Conservation (phyloP, 139 green algal species). For the Chlorella sp. region DNA sequence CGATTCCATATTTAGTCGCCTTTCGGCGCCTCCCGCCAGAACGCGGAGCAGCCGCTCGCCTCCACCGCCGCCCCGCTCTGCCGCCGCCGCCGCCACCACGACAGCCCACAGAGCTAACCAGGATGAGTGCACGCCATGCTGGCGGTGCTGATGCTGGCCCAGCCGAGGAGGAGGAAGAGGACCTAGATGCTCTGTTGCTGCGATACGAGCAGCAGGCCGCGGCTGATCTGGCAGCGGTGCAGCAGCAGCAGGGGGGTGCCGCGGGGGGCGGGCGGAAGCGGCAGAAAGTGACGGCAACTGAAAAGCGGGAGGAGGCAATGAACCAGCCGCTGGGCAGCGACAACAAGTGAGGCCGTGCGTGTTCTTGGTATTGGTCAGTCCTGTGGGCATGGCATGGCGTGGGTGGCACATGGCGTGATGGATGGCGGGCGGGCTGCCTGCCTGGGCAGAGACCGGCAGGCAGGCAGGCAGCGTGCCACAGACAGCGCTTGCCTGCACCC, state of each 20-base stretch:
- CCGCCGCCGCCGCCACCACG: too few relatives aligned
- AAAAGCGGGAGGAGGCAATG: conserved; percentile 42
- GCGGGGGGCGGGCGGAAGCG: background rate
- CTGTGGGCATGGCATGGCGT: background rate
- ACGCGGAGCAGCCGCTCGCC: background rate
- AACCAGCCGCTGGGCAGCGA: conserved; percentile 31
- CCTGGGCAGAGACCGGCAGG: background rate
- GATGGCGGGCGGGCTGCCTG: background rate
- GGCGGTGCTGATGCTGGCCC: too few relatives aligned
- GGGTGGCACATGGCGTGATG: background rate
- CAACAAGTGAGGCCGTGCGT: conserved; percentile 45
- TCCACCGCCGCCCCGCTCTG: too few relatives aligned
- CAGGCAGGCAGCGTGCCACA: background rate
- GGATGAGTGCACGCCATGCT: too few relatives aligned
- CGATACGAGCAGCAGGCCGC: conserved; percentile 29
- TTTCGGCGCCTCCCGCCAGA: too few relatives aligned
- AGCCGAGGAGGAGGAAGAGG: background rate
- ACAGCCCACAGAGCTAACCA: too few relatives aligned
- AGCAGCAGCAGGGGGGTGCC: background rate
- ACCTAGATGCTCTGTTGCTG: conserved; percentile 26
- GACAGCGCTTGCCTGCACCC: background rate
- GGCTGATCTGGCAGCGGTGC: conserved; percentile 18
- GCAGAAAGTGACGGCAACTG: background rate
- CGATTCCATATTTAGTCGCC: too few relatives aligned
- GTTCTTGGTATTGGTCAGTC: background rate